A percentile compares a stretch with the other conserved stretches of the same genome.
Evolutionary conservation across 2,329 filamentous ascomycete species (phyloP).

Genomic region (Westerdykella ornata): DNA sequence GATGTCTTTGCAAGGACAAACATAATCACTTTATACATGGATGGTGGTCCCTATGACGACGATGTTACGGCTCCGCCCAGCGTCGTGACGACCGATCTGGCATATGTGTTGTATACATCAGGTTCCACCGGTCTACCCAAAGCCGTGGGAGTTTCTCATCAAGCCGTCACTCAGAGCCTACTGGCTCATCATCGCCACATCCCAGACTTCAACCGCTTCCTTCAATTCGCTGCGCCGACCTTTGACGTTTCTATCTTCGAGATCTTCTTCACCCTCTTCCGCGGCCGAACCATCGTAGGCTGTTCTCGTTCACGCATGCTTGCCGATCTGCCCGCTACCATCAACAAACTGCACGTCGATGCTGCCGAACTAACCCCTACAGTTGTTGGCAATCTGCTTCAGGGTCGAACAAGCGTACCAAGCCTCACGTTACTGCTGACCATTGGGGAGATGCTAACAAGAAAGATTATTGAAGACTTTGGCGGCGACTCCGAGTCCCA

Average conservation of each 20-base stretch:
- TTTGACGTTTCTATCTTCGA: slow-evolving; percentile 96
- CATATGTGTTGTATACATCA: slow-evolving; percentile 92
- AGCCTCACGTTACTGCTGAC: slow-evolving; percentile 66
- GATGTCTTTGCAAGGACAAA: neutral
- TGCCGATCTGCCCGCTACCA: slow-evolving; percentile 62
- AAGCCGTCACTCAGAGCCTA: slow-evolving; percentile 71
- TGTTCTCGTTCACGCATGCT: slow-evolving; percentile 65
- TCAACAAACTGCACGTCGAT: slow-evolving; percentile 63
- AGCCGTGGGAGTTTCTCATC: slow-evolving; percentile 75
- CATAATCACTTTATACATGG: neutral
- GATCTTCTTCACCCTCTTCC: slow-evolving; percentile 79
- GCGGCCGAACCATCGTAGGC: slow-evolving; percentile 65
- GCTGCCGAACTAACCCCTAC: slow-evolving; percentile 86
- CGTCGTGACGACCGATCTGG: slow-evolving; percentile 42
- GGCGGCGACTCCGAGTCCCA: slow-evolving; percentile 49
- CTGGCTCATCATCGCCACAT: slow-evolving; percentile 75
- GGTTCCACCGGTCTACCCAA: slow-evolving; percentile 86
- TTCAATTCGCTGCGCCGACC: slow-evolving; percentile 87
- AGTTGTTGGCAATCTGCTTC: slow-evolving; percentile 70
- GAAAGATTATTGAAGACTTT: slow-evolving; percentile 70
- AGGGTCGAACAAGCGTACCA: slow-evolving; percentile 60
- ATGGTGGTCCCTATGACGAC: neutral
- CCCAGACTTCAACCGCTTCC: slow-evolving; percentile 68
- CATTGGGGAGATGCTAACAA: slow-evolving; percentile 88
- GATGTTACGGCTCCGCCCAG: neutral